Base-by-base conservation (phyloP, 176 grass and related monocot species). In the Alopecurus myosuroides region DNA sequence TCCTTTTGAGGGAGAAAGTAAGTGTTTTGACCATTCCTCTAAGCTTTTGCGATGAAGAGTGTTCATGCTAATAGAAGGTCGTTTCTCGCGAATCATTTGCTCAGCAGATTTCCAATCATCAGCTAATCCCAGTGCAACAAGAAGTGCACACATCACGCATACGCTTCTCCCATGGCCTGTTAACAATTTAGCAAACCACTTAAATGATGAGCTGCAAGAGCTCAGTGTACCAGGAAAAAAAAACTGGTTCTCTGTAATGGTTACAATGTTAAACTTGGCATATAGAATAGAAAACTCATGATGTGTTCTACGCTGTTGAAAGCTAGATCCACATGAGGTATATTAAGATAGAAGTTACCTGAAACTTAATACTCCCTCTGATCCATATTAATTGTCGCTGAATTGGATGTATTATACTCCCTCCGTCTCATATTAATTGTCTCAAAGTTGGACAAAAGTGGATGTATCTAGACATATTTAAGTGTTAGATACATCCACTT, bases 121-220 rank as follows among this genome's bases (percentile, higher is more conserved):
- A 51, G 93, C 91, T 55, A 96, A 85, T 64, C 93, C 97, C 75
- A 96, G 48, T 10, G 79, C 89, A 3, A 99, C 97, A 48, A 99
- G 85, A 87, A 98, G 84, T 46, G 93, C 91, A 15, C 93, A 99
- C 93, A 99, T 99, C 75, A 99, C 86, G 12, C 91, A 99, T 20
- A 99, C 86, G 57, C 97, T 99, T 90, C 93, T 96, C 31, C 93
- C 97, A 64, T 99, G 97, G 45, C 97, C 93, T 99, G 86, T 95
- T 80, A 85, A 68, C 77, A 39, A 58, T 84, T 53, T 19, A 65
- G 78, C 66, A 75, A 20, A n/a, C 49, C 45, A 51, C 14, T 79
- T 70, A 82, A 12, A 86, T 58, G 52, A 85, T 62, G 58, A 61
- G 65, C 34, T 39, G 12, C 25, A 57, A 46, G n/a, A 37, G 4